phyloP scores from a whole-genome alignment of 106 monocot species.

The Dioscorea dumetorum region DNA sequence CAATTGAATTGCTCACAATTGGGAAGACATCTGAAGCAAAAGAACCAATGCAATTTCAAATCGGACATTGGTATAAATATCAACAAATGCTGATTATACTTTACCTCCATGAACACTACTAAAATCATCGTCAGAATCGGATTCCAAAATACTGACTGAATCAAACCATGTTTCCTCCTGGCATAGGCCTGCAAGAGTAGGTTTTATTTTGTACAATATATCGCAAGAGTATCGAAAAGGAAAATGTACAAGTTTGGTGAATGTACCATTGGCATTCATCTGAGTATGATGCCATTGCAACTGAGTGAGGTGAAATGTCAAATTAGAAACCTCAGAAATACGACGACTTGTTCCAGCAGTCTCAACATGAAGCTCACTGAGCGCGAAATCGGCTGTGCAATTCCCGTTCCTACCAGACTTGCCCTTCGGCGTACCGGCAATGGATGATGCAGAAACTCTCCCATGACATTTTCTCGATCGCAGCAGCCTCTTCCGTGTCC shows the following conservation, averaged over 20 bases:
- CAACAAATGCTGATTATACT: not conserved
- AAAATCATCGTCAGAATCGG: conserved; percentile 78
- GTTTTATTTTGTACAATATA: not conserved
- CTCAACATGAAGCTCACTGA: conserved; percentile 30
- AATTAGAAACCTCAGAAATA: conserved; percentile 45
- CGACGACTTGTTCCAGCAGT: conserved; percentile 21
- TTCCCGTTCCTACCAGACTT: conserved; percentile 7
- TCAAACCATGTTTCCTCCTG: conserved; percentile 82
- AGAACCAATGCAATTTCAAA: not conserved
- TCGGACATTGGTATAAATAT: not conserved
- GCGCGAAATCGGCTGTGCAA: conserved; percentile 17
- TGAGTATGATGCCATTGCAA: conserved; percentile 64
- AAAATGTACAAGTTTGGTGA: not conserved
- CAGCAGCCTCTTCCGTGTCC: conserved; percentile 9
- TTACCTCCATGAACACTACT: conserved; percentile 73
- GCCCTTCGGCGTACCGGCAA: conserved; percentile 11
- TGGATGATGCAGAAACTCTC: conserved; percentile 16
- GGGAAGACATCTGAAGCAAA: not conserved
- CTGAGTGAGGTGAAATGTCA: conserved; percentile 59
- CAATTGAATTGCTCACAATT: conserved; percentile 37
- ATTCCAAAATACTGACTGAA: conserved; percentile 65
- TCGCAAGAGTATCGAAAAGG: no score
- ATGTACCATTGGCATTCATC: conserved; percentile 41
- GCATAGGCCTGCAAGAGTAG: conserved; percentile 33
- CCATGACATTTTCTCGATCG: conserved; percentile 21